phyloP scores from a whole-genome alignment of 345 rosid genomes.

The Lumnitzera littorea region DNA sequence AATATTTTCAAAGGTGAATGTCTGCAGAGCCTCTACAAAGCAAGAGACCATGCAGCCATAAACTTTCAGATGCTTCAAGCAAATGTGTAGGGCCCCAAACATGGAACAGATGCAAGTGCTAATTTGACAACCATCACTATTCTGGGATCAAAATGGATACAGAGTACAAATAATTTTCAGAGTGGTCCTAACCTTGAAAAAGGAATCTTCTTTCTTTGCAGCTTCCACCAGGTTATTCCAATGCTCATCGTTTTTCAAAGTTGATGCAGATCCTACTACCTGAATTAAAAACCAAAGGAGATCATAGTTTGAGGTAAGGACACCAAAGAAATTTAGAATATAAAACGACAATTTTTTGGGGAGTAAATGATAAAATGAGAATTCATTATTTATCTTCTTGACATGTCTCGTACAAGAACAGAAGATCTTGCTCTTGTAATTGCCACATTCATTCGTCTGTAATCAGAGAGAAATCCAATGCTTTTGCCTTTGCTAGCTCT shows the following conservation, averaged over 20 bases:
- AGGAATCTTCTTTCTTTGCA: constrained; percentile 51
- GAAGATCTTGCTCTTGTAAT: constrained; percentile 92
- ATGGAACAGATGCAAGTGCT: neutral
- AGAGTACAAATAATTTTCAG: neutral
- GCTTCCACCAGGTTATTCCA: constrained; percentile 75
- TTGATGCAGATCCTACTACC: constrained; percentile 90
- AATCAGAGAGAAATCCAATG: constrained; percentile 83
- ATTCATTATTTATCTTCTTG: neutral
- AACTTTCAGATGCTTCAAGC: neutral
- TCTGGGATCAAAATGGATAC: neutral
- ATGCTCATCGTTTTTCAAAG: constrained; percentile 62
- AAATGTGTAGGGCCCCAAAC: neutral
- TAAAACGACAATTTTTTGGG: too few relatives aligned
- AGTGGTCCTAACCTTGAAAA: constrained; percentile 47
- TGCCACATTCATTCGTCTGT: constrained; percentile 91
- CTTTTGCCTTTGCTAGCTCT: constrained; percentile 61
- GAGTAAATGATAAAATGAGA: too few relatives aligned
- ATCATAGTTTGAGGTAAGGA: neutral
- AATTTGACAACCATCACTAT: neutral
- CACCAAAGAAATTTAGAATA: too few relatives aligned
- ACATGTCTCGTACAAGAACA: constrained; percentile 50
- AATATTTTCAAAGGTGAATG: too few relatives aligned
- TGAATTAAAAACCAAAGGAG: constrained; percentile 17
- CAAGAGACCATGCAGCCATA: neutral
- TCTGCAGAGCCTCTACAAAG: too few relatives aligned